Conservation (phyloP, 2,329 filamentous ascomycete species). For the Curvularia sp. region DNA sequence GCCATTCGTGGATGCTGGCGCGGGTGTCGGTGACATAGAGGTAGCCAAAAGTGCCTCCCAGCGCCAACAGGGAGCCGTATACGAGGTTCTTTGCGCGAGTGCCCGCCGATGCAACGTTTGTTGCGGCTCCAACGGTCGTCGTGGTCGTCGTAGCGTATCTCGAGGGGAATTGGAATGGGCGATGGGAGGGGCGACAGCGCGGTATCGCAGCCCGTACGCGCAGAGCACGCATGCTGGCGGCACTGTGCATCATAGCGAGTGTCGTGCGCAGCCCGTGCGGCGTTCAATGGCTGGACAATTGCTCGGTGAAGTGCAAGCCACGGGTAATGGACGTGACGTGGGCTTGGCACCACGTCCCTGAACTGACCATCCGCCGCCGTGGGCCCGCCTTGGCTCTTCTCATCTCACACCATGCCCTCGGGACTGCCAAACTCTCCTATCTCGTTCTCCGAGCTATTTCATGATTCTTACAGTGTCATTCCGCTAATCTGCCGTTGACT, state of each 20-base stretch:
- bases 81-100: slow-evolving; percentile 59
- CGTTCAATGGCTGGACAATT: slow-evolving; percentile 30
- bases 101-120: slow-evolving; percentile 49
- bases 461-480: not conserved
- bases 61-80: slow-evolving; percentile 61
- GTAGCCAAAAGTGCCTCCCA: slow-evolving; percentile 56
- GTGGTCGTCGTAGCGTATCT: slow-evolving; percentile 34
- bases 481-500: not conserved
- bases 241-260: slow-evolving; percentile 34
- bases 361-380: not conserved
- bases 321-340: slow-evolving; percentile 11
- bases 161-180: slow-evolving; percentile 27
- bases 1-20: slow-evolving; percentile 60
- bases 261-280: slow-evolving; percentile 28
- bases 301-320: slow-evolving; percentile 9
- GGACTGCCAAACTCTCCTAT: not conserved
- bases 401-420: not conserved
- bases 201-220: slow-evolving; percentile 35
- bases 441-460: not conserved
- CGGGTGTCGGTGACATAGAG: slow-evolving; percentile 63
- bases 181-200: slow-evolving; percentile 24
- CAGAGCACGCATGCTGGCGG: slow-evolving; percentile 38
- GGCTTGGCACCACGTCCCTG: slow-evolving; percentile 11
- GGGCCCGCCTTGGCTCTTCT: not conserved
- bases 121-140: slow-evolving; percentile 33